Evolutionary conservation across 306 rosid genomes (phyloP).

Genomic region (Aeschynomene evenia): DNA sequence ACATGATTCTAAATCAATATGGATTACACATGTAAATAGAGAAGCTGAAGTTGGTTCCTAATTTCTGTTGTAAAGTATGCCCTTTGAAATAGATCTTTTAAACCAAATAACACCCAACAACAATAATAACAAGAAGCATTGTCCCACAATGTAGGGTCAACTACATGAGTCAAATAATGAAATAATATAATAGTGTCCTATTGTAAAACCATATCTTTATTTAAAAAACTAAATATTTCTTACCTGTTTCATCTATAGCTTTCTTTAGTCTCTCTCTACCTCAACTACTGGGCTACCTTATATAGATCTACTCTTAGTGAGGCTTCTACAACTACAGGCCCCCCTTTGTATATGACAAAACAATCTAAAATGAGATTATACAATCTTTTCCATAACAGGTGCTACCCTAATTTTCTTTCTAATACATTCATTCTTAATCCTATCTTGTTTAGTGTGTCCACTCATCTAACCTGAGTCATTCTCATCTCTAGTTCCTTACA

Average conservation of each 20-base stretch:
- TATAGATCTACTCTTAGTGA: background rate
- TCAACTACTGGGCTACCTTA: background rate
- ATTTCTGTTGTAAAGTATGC: background rate
- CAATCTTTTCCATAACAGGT: background rate
- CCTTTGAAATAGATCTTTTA: background rate
- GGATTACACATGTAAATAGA: constrained; percentile 5
- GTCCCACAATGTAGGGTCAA: background rate
- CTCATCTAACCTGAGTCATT: too few relatives aligned
- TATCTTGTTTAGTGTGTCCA: too few relatives aligned
- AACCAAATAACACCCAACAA: constrained; percentile 6
- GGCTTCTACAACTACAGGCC: background rate
- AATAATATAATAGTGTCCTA: background rate
- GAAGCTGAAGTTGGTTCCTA: background rate
- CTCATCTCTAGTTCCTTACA: background rate
- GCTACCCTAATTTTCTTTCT: background rate
- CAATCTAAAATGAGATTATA: background rate
- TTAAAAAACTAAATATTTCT: background rate
- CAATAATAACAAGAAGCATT: background rate
- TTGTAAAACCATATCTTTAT: too few relatives aligned
- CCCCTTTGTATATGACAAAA: background rate
- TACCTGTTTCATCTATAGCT: background rate
- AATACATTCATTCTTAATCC: too few relatives aligned
- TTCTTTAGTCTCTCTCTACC: background rate
- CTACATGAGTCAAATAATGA: background rate
- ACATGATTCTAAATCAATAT: background rate